Base-by-base conservation (phyloP, 139 green algal genomes). In the Chlamydomonas applanata region DNA sequence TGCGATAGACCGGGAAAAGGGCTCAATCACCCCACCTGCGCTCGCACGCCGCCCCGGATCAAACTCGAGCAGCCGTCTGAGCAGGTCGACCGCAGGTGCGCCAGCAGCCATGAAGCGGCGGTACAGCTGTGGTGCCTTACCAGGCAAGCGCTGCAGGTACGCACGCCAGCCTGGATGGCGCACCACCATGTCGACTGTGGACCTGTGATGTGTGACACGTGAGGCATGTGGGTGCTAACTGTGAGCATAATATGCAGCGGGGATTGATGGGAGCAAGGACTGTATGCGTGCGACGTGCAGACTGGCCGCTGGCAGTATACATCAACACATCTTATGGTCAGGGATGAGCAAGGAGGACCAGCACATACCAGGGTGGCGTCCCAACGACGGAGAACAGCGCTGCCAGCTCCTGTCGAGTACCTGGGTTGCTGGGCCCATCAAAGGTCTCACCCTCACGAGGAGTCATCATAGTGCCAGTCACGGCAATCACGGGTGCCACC, bases 361-460 rank as follows among this genome's bases (percentile, higher is more conserved):
- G 11, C 40, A 49, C 40, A 7, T 11, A 49, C 40, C 92, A 97
- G 22, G 79, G 62, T 17, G 94, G 94, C 19, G 91, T 97, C 64
- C 94, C 94, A 11, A 97, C 89, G 20, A 97, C 93, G 4, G 90
- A 75, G 74, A 98, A 98, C 30, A 97, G 84, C 17, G 89, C 87
- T 17, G 84, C 65, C 75, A 98, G 84, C 86, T 95, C 91, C 29
- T 75, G 56, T 56, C 82, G 80, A 4, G 86, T 88, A 27, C 59
- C 74, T 46, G 69, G 30, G 40, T 74, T 84, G 27, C 73, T 77
- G 17, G 49, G 67, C 25, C 52, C 78, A 27, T 75, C 74, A 70
- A 73, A 87, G 19, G 27, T 61, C 56, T 87, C 82, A 16, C 87
- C 90, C 16, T 72, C 68, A 0, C 29, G 35, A 0, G 91, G 91